Evolutionary conservation across 768 basidiomycete genomes (phyloP).

Genomic region (Strobilomyces echinocephalus): DNA sequence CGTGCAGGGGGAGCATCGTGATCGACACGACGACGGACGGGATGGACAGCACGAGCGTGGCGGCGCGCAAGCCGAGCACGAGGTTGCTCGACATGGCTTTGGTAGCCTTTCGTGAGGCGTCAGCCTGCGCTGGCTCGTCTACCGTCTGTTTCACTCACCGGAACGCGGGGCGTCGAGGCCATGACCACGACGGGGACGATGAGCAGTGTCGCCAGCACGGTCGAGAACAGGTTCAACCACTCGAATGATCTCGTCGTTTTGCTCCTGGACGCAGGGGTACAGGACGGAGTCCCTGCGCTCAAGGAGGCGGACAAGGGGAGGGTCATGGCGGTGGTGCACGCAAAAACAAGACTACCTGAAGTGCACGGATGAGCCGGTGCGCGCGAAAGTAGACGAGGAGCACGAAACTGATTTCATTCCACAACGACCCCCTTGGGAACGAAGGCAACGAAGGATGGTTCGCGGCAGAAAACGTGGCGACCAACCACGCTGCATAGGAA

Average conservation of each 20-base stretch:
- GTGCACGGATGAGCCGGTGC: conserved; percentile 2
- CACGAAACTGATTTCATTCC: conserved; percentile 62
- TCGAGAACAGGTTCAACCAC: conserved; percentile 48
- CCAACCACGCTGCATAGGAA: conserved; percentile 60
- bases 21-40: conserved; percentile 56
- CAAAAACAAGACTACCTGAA: conserved; percentile 55
- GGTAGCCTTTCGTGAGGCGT: conserved; percentile 10
- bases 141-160: conserved; percentile 33
- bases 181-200: conserved; percentile 57
- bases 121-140: conserved; percentile 16
- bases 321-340: conserved; percentile 62
- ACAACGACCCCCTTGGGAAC: conserved; percentile 45
- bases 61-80: conserved; percentile 39
- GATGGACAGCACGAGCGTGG: conserved; percentile 53
- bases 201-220: conserved; percentile 44
- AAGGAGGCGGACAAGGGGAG: conserved; percentile 62
- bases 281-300: conserved; percentile 32
- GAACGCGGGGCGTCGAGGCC: conserved; percentile 39
- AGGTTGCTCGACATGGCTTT: conserved; percentile 3
- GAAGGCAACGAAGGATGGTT: conserved; percentile 38
- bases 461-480: conserved; percentile 44
- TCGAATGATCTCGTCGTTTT: conserved; percentile 54
- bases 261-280: conserved; percentile 33
- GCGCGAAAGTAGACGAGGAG: not conserved
- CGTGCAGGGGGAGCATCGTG: conserved; percentile 49